phyloP scores from a whole-genome alignment of 805 yeast genomes.

The Barnettozyma populi region DNA sequence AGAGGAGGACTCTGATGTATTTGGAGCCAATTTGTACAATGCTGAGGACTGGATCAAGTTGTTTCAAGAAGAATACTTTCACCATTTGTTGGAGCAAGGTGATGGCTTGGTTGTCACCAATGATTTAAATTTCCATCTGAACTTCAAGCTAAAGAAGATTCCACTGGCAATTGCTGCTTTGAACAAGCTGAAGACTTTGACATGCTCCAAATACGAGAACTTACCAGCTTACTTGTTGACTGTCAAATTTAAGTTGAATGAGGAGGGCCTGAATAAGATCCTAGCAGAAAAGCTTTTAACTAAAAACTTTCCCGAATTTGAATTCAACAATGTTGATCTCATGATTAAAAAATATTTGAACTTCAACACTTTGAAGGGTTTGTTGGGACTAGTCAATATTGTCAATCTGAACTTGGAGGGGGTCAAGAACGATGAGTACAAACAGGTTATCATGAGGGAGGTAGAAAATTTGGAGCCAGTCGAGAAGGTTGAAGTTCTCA shows the following conservation, averaged over 20 bases:
- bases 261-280: constrained; percentile 20
- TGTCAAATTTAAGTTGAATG: constrained; percentile 17
- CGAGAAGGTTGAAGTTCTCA: constrained; percentile 14
- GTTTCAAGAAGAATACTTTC: constrained; percentile 39
- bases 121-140: constrained; percentile 21
- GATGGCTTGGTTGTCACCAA: constrained; percentile 31
- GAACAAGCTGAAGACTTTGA: constrained; percentile 18
- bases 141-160: constrained; percentile 21
- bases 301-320: constrained; percentile 19
- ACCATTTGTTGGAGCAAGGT: constrained; percentile 36
- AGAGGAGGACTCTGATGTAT: constrained; percentile 49
- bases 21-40: constrained; percentile 42
- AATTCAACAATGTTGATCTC: constrained; percentile 11
- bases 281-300: constrained; percentile 22
- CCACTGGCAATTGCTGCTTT: constrained; percentile 20
- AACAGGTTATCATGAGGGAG: constrained; percentile 11
- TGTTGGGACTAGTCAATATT: constrained; percentile 14
- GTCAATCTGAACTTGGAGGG: constrained; percentile 13
- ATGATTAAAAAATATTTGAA: constrained; percentile 15
- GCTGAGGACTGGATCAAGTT: constrained; percentile 37
- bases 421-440: constrained; percentile 16
- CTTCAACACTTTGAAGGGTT: constrained; percentile 8
- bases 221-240: constrained; percentile 17
- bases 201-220: constrained; percentile 15
- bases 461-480: constrained; percentile 16